Base-by-base conservation (phyloP, 2,329 filamentous ascomycete species). In the Xylariaceae sp. region DNA sequence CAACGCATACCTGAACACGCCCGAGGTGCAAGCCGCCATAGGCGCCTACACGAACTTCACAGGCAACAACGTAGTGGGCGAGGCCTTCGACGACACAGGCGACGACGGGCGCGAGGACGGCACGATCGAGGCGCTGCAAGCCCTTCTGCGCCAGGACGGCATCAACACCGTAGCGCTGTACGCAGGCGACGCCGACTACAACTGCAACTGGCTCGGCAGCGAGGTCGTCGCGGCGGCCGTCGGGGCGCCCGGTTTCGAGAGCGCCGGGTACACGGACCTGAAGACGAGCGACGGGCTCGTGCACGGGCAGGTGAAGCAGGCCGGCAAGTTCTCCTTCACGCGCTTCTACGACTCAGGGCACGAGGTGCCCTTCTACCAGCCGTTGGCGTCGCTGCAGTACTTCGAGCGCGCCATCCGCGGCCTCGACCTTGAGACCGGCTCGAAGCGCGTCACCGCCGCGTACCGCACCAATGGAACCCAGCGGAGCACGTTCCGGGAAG, bases 171-270 rank as follows among this genome's bases (percentile, higher is more conserved):
- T 69, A 0, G 65, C 56, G 2, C 49, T 68, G n/a, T 67, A 66
- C 54, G 65, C 65, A 3, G 67, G 67, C 40, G 67, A 69, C 54
- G 65, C 66, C 51, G 89, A 94, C 73, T 92, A 86, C 75, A 95
- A 95, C 73, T 85, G 90, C 87, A 96, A 97, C 84, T 96, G 92
- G 67, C 60, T 68, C 6, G 67, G 67, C 22, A 51, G 39, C 39
- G 61, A 68, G 49, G 65, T 60, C 5, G 54, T 65, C 9, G 61
- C 60, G 0, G 64, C 69, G 13, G 54, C 68, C 32, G 71, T 79
- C 21, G 65, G 61, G 3, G 72, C 73, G 0, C 63, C 70, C 0
- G 74, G 74, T 3, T 80, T 70, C 61, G 54, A 56, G 2, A 52
- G 51, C 1, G 76, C 78, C 2, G 78, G 78, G 1, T 81, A 76